Conservation (phyloP, 768 basidiomycete species). For the Neoboletus magnificus region DNA sequence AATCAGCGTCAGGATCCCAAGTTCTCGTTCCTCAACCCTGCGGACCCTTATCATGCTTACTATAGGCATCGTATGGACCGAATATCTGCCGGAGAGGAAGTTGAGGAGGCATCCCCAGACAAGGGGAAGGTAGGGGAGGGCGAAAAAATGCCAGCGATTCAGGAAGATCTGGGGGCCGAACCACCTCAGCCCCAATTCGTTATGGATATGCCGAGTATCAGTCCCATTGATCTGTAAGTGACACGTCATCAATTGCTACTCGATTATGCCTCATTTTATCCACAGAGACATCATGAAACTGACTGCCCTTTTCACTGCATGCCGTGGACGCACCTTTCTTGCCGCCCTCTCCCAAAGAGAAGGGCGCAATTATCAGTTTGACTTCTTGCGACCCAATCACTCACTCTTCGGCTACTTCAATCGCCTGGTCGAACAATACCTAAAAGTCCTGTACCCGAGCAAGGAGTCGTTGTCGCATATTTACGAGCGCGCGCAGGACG, state of each 20-base stretch:
- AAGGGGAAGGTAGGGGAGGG: slow-evolving; percentile 41
- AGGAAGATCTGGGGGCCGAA: slow-evolving; percentile 64
- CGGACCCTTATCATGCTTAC: slow-evolving; percentile 98
- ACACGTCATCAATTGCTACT: neutral
- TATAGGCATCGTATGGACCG: slow-evolving; percentile 90
- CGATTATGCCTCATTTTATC: slow-evolving; percentile 1
- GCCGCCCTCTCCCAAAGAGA: slow-evolving; percentile 81
- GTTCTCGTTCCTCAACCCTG: slow-evolving; percentile 96
- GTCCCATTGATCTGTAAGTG: slow-evolving; percentile 86
- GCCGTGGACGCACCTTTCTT: slow-evolving; percentile 84
- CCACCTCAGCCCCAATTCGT: slow-evolving; percentile 82
- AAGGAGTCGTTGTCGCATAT: slow-evolving; percentile 70
- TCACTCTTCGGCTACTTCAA: slow-evolving; percentile 98
- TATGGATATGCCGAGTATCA: slow-evolving; percentile 83
- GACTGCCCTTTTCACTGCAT: slow-evolving; percentile 93
- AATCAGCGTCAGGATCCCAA: slow-evolving; percentile 95
- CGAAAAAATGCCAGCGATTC: slow-evolving; percentile 31
- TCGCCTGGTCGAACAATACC: slow-evolving; percentile 94
- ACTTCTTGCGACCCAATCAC: slow-evolving; percentile 93
- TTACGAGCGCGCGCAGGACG: slow-evolving; percentile 63
- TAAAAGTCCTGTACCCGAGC: slow-evolving; percentile 81
- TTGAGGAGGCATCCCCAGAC: slow-evolving; percentile 53
- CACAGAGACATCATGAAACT: slow-evolving; percentile 90
- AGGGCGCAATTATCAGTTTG: slow-evolving; percentile 96
- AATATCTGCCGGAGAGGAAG: slow-evolving; percentile 68